A percentile compares a stretch with the other conserved stretches of the same genome.
phyloP scores from a whole-genome alignment of 2,329 filamentous ascomycete species.

The Colletotrichum neosansevieriae region DNA sequence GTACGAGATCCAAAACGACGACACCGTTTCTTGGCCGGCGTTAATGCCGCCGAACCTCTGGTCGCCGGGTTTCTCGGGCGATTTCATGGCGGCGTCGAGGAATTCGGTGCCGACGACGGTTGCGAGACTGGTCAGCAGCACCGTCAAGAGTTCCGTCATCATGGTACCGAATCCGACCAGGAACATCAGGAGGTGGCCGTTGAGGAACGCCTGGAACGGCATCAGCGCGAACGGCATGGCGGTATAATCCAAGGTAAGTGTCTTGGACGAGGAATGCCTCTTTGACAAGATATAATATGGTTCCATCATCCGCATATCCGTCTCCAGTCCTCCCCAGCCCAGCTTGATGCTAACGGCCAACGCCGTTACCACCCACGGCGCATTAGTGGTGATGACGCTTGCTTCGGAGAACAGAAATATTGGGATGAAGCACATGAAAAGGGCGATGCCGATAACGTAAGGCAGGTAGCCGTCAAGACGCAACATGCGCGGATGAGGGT shows the following conservation, averaged over 20 bases:
- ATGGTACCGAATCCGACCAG: conserved; percentile 78
- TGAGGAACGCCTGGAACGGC: conserved; percentile 70
- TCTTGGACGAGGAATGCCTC: conserved; percentile 73
- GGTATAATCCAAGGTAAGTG: conserved; percentile 79
- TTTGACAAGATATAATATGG: conserved; percentile 78
- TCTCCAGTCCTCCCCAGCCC: conserved; percentile 76
- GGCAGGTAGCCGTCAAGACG: conserved; percentile 69
- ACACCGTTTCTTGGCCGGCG: conserved; percentile 69
- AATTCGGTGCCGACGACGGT: conserved; percentile 74
- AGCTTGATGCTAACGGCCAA: conserved; percentile 76
- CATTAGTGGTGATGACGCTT: conserved; percentile 68
- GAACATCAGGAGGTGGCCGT: conserved; percentile 74
- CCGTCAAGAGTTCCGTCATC: conserved; percentile 78
- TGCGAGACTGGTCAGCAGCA: conserved; percentile 75
- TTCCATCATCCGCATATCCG: conserved; percentile 78
- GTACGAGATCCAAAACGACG: conserved; percentile 76
- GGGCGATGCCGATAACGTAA: conserved; percentile 68
- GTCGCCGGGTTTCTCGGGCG: conserved; percentile 19
- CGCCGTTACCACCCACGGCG: conserved; percentile 74
- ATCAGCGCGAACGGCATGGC: conserved; percentile 77
- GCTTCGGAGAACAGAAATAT: conserved; percentile 71
- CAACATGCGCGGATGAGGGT: conserved; percentile 78
- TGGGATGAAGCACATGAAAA: conserved; percentile 70
- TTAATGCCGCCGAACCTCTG: conserved; percentile 51
- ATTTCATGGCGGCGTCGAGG: conserved; percentile 49